Base-by-base conservation (phyloP, 1,139 yeast genomes). In the Pichia sp. region DNA sequence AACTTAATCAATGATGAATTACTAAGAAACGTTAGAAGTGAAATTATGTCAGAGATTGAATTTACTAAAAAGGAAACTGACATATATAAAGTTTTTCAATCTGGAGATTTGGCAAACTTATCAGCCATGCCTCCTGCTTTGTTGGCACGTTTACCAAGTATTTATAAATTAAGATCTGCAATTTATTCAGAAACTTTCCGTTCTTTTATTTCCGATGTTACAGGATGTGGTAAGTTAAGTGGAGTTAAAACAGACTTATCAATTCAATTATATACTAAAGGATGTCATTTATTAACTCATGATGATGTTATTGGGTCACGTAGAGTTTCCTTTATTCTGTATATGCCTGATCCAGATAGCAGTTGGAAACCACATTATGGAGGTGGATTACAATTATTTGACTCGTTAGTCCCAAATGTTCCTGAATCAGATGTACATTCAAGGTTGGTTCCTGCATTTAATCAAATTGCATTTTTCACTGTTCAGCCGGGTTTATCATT, bases 241-340 rank as follows among this genome's bases (percentile, higher is more conserved):
- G 97, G 96, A 7, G 57, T 72, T 26, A 87, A 87, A 60, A 89
- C 94, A 28, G 99, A 93, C 60, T 80, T 93, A 80, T 82, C 94
- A 47, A 76, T 91, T 53, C 91, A 91, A 59, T 80, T 94, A 2
- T 93, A 93, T 63, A 81, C 84, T 40, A 84, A 85, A 56, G 95
- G 96, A 2, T 91, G 97, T 57, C 99, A 93, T 63, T 67, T 93
- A 49, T 69, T 93, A 46, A 87, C 95, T 13, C 99, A 93, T 59
- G 98, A 93, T 63, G 98, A 93, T 62, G 98, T 93, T 24, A 91
- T 93, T 61, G 98, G 98, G 1, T 80, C 95, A 4, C 70, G 99
- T 58, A 70, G 97, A 48, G 91, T 93, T 30, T 85, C 96, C 53
- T 93, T 88, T 56, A 93, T 93, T 50, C 67, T 93, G 38, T 93